These are phyloP conservation scores for Mycena venus DNA, from an alignment of 768 basidiomycete species.

Conservation along the genomic window DNA sequence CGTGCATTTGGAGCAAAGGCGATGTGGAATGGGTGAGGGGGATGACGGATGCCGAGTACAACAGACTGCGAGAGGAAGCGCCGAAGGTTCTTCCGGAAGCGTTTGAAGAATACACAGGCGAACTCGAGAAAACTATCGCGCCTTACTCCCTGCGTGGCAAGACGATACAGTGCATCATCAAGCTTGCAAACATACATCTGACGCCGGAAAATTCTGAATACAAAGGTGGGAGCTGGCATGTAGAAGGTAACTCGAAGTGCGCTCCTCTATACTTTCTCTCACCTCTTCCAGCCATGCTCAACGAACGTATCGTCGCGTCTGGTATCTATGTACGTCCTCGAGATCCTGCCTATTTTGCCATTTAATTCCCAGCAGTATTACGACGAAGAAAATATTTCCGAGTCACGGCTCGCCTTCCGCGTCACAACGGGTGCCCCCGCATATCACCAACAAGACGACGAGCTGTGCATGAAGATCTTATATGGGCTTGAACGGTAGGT, in stretches of 20 bases:
- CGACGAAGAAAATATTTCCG: constrained; percentile 47
- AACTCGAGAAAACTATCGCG: constrained; percentile 12
- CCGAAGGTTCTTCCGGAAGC: constrained; percentile 24
- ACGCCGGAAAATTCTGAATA: constrained; percentile 45
- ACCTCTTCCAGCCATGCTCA: neutral
- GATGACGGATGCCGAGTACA: neutral
- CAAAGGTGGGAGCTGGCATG: constrained; percentile 49
- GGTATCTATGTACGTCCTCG: constrained; percentile 5
- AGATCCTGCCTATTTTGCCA: constrained; percentile 7
- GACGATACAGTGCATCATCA: constrained; percentile 50
- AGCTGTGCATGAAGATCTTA: constrained; percentile 21
- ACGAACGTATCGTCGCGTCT: constrained; percentile 11
- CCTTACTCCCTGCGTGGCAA: constrained; percentile 30
- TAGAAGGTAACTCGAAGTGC: constrained; percentile 39
- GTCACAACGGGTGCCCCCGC: constrained; percentile 29
- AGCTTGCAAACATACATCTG: constrained; percentile 49
- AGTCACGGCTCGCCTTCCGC: constrained; percentile 49
- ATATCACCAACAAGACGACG: constrained; percentile 36
- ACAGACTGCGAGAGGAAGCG: neutral
- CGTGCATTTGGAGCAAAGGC: constrained; percentile 23
- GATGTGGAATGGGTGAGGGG: neutral
- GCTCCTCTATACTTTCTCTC: no score
- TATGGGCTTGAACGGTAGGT: constrained; percentile 28
- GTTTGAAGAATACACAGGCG: constrained; percentile 17
- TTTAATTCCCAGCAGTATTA: constrained; percentile 36